phyloP scores from a whole-genome alignment of 2,329 filamentous ascomycete species.

The Penicillium corylophilum region DNA sequence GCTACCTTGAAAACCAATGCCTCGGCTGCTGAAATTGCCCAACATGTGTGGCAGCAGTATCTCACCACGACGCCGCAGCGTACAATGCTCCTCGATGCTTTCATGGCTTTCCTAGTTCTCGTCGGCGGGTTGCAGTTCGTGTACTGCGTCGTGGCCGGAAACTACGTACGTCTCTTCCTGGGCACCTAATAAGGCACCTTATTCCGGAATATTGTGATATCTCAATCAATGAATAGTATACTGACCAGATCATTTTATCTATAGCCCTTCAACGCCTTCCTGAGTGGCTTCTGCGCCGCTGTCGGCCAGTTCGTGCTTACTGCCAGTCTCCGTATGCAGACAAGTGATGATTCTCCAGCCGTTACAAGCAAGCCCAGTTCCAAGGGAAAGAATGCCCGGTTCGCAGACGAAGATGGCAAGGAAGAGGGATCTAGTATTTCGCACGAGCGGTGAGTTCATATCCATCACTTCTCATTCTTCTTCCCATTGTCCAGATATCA shows the following conservation, averaged over 20 bases:
- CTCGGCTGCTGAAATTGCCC: conserved; percentile 57
- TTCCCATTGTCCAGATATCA: not conserved
- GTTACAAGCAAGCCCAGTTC: conserved; percentile 57
- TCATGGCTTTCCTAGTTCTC: conserved; percentile 81
- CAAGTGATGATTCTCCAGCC: conserved; percentile 52
- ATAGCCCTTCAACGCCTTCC: conserved; percentile 97
- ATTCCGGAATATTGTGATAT: not conserved
- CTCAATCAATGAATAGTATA: not conserved
- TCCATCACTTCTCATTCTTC: not conserved
- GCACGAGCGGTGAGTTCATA: conserved; percentile 41
- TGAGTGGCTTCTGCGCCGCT: conserved; percentile 89
- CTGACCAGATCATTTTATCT: not conserved
- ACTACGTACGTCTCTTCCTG: conserved; percentile 69
- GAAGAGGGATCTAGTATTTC: conserved; percentile 32
- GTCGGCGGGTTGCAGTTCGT: conserved; percentile 89
- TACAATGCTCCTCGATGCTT: conserved; percentile 86
- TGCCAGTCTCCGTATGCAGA: conserved; percentile 87
- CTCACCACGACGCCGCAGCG: conserved; percentile 78
- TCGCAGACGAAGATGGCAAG: conserved; percentile 22
- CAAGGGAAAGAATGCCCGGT: conserved; percentile 29
- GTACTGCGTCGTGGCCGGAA: conserved; percentile 88
- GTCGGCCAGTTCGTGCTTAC: conserved; percentile 98
- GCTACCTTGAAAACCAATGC: conserved; percentile 40
- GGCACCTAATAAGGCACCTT: not conserved
- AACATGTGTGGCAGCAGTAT: conserved; percentile 76